Evolutionary conservation across 1,284 basidiomycete genomes (phyloP).

Genomic region (Fomitiporia mediterranea): DNA sequence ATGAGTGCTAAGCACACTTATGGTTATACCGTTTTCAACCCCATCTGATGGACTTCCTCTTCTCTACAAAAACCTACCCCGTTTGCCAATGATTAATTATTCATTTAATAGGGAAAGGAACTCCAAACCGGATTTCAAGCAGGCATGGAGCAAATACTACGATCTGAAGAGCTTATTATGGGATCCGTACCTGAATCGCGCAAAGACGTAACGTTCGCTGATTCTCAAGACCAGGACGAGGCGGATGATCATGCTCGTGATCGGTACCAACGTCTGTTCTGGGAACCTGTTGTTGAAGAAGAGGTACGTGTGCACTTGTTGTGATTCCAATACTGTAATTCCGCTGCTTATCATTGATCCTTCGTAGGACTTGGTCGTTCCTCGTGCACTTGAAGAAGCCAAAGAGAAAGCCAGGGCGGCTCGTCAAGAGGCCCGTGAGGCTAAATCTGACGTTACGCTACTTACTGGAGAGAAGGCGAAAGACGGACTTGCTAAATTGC

Average conservation of each 20-base stretch:
- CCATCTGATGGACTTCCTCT: constrained; percentile 46
- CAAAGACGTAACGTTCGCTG: constrained; percentile 50
- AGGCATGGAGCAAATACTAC: constrained; percentile 68
- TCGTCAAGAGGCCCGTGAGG: constrained; percentile 32
- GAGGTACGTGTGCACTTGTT: constrained; percentile 38
- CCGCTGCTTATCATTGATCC: neutral
- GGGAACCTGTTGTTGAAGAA: constrained; percentile 66
- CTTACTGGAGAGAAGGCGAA: constrained; percentile 19
- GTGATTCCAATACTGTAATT: neutral
- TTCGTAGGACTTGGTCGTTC: constrained; percentile 53
- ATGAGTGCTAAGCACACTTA: constrained; percentile 57
- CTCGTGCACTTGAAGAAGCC: constrained; percentile 42
- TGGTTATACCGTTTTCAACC: constrained; percentile 52
- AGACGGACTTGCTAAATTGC: constrained; percentile 26
- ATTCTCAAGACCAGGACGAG: constrained; percentile 53
- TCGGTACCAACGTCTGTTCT: constrained; percentile 66
- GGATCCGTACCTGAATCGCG: constrained; percentile 14
- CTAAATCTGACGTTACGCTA: constrained; percentile 33
- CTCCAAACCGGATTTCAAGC: constrained; percentile 63
- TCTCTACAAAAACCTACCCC: constrained; percentile 1
- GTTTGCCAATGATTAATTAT: constrained; percentile 22
- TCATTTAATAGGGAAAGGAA: constrained; percentile 40
- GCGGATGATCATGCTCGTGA: constrained; percentile 52
- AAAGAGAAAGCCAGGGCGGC: constrained; percentile 26
- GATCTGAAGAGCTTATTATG: constrained; percentile 33